A percentile compares a stretch with the other conserved stretches of the same genome.
Evolutionary conservation across 805 yeast species (phyloP).

Genomic region (Isabelozyma rhagii): DNA sequence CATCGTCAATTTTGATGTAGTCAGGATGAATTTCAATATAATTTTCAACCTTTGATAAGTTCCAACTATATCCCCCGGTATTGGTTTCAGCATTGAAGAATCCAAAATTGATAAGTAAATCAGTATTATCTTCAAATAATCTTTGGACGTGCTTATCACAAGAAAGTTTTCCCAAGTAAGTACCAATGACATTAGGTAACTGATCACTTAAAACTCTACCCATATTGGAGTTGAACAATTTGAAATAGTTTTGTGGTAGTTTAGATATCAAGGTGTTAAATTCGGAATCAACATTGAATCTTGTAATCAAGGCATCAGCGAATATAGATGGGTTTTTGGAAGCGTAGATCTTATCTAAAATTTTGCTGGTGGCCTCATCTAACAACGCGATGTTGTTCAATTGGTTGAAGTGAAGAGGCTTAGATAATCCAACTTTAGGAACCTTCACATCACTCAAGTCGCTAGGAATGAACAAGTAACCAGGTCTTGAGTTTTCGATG

Average conservation of each 20-base stretch:
- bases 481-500: slow-evolving; percentile 65
- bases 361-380: slow-evolving; percentile 20
- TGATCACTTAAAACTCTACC: slow-evolving; percentile 80
- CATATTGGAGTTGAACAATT: slow-evolving; percentile 54
- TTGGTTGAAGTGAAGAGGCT: slow-evolving; percentile 9
- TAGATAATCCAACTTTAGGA: slow-evolving; percentile 15
- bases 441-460: slow-evolving; percentile 53
- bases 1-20: slow-evolving; percentile 33
- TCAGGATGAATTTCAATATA: slow-evolving; percentile 42
- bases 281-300: slow-evolving; percentile 48
- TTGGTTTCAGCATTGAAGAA: slow-evolving; percentile 41
- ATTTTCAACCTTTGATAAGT: slow-evolving; percentile 18
- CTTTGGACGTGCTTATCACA: slow-evolving; percentile 12
- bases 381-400: slow-evolving; percentile 9
- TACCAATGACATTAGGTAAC: slow-evolving; percentile 63
- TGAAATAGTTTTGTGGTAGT: slow-evolving; percentile 34
- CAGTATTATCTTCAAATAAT: slow-evolving; percentile 46
- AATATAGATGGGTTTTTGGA: slow-evolving; percentile 62
- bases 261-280: slow-evolving; percentile 50
- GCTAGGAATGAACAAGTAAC: slow-evolving; percentile 73
- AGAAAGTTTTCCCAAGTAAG: slow-evolving; percentile 63
- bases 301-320: slow-evolving; percentile 67
- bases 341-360: slow-evolving; percentile 49
- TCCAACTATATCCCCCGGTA: slow-evolving; percentile 20
- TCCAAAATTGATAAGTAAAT: slow-evolving; percentile 71